Conservation (phyloP, 441 rosid species). For the Hura crepitans region DNA sequence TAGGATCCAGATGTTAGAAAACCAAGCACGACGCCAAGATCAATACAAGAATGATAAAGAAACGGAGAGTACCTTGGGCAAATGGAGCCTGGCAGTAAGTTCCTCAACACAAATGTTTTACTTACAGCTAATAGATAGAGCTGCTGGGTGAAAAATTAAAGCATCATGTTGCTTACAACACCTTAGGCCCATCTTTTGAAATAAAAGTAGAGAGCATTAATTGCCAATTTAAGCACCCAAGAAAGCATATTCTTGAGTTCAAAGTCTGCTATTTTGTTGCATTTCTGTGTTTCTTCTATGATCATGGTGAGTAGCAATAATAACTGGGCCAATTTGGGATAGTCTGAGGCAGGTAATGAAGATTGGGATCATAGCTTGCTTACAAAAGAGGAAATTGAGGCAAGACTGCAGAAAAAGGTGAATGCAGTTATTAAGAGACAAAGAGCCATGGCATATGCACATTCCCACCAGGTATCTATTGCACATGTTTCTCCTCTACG, state of each 20-base stretch:
- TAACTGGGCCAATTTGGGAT: conserved; percentile 19
- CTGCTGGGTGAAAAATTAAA: not conserved
- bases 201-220: not conserved
- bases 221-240: too few species aligned
- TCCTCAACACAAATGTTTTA: not conserved
- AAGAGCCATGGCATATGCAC: conserved; percentile 83
- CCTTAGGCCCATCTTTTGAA: not conserved
- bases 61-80: conserved; percentile 45
- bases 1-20: conserved; percentile 81
- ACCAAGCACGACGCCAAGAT: conserved; percentile 57
- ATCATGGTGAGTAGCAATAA: not conserved
- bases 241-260: not conserved
- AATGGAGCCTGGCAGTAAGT: conserved; percentile 55
- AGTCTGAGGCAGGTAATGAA: conserved; percentile 64
- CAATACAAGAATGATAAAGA: conserved; percentile 50
- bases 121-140: not conserved
- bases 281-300: not conserved
- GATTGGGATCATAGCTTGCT: conserved; percentile 85
- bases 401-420: conserved; percentile 63
- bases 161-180: not conserved
- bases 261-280: not conserved
- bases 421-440: conserved; percentile 80
- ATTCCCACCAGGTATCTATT: conserved; percentile 71
- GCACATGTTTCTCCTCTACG: not conserved
- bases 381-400: conserved; percentile 71